Percentiles rank a stretch among this genome's conserved stretches.
These are phyloP conservation scores for Amphichorda felina DNA, from an alignment of 2,329 filamentous ascomycete genomes.

Conservation along the genomic window DNA sequence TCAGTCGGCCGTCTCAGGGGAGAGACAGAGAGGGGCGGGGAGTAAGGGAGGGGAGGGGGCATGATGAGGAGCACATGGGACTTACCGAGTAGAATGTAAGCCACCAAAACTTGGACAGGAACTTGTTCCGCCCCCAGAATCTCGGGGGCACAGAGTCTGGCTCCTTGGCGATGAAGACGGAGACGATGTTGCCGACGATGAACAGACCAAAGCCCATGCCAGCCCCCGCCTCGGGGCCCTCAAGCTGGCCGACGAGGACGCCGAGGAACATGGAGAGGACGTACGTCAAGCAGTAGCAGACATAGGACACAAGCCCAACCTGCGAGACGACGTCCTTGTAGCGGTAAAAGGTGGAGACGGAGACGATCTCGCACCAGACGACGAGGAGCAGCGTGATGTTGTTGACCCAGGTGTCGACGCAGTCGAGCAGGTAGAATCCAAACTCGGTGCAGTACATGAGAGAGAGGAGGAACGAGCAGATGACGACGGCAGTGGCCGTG, in stretches of 20 bases:
- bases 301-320: conserved; percentile 17
- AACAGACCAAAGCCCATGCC: conserved; percentile 33
- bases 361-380: conserved; percentile 35
- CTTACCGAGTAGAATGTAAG: conserved; percentile 45
- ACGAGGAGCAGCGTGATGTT: conserved; percentile 38
- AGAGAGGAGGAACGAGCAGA: conserved; percentile 34
- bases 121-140: conserved; percentile 26
- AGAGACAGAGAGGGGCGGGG: background rate
- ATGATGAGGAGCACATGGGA: background rate
- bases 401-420: conserved; percentile 40
- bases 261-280: conserved; percentile 33
- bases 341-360: conserved; percentile 36
- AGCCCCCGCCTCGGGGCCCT: conserved; percentile 23
- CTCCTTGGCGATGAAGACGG: conserved; percentile 20
- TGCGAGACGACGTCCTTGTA: conserved; percentile 30
- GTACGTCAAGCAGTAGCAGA: conserved; percentile 30
- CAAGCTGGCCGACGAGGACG: conserved; percentile 28
- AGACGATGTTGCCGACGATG: conserved; percentile 19
- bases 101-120: conserved; percentile 35
- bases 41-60: too few species aligned
- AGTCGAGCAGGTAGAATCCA: conserved; percentile 37
- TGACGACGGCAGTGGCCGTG: conserved; percentile 30
- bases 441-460: conserved; percentile 42
- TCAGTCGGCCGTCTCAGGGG: background rate
- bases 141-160: conserved; percentile 21